Evolutionary conservation across 805 yeast species (phyloP).

Genomic region (Naumovozyma castellii): DNA sequence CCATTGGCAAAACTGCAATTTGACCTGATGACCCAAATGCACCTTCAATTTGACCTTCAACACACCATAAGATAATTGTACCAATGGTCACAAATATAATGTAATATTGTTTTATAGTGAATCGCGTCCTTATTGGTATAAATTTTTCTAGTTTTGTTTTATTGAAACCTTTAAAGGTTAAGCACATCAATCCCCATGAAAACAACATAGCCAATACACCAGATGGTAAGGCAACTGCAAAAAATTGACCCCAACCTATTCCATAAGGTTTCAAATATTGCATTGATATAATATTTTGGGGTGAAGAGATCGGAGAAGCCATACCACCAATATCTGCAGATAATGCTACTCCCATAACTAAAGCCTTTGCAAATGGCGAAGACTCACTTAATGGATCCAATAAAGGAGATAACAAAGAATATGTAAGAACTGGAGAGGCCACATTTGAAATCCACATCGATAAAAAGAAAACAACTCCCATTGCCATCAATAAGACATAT

Average conservation of each 20-base stretch:
- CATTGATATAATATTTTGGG: slow-evolving; percentile 88
- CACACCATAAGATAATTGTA: slow-evolving; percentile 86
- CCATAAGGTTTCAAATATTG: slow-evolving; percentile 63
- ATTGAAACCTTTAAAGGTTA: slow-evolving; percentile 42
- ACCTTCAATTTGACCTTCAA: slow-evolving; percentile 59
- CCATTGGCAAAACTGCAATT: slow-evolving; percentile 78
- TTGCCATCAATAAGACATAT: slow-evolving; percentile 62
- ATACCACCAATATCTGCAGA: slow-evolving; percentile 92
- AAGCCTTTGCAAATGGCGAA: slow-evolving; percentile 73
- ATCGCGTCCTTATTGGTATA: slow-evolving; percentile 48
- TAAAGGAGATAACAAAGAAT: slow-evolving; percentile 77
- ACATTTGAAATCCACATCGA: slow-evolving; percentile 96
- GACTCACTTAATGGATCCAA: slow-evolving; percentile 67
- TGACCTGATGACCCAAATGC: slow-evolving; percentile 88
- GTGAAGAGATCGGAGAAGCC: slow-evolving; percentile 94
- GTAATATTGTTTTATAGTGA: slow-evolving; percentile 65
- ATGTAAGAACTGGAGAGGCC: slow-evolving; percentile 90
- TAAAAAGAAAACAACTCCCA: slow-evolving; percentile 75
- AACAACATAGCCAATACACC: slow-evolving; percentile 49
- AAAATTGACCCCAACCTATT: slow-evolving; percentile 84
- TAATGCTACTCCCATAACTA: slow-evolving; percentile 82
- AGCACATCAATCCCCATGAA: slow-evolving; percentile 59
- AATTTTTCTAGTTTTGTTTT: slow-evolving; percentile 39
- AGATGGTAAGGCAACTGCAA: slow-evolving; percentile 78
- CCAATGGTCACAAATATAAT: slow-evolving; percentile 56